These are phyloP conservation scores for Mediolabrus comicus DNA, from an alignment of 108 stramenopile genomes.

Conservation along the genomic window DNA sequence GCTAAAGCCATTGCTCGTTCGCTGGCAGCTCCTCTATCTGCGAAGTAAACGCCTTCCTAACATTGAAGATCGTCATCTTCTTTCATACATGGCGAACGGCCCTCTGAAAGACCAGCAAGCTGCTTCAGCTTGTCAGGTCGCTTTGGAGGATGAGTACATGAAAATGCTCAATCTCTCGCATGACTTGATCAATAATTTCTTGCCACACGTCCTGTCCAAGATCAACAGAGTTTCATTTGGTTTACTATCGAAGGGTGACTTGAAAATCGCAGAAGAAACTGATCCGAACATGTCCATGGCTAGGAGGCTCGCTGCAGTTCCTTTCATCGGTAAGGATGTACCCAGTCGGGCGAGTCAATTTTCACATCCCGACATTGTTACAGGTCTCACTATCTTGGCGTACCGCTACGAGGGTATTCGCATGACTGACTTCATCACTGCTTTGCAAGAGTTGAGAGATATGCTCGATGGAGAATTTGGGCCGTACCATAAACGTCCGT, in stretches of 20 bases:
- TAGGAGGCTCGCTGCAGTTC: constrained; percentile 93
- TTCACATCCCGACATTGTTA: constrained; percentile 98
- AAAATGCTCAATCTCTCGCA: constrained; percentile 97
- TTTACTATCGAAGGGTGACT: constrained; percentile 69
- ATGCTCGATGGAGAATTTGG: constrained; percentile 95
- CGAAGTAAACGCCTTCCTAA: constrained; percentile 85
- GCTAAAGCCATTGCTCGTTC: constrained; percentile 90
- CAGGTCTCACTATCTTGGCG: constrained; percentile 94
- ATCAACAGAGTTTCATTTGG: constrained; percentile 98
- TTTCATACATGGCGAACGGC: constrained; percentile 92
- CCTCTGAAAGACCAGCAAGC: constrained; percentile 73
- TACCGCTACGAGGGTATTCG: constrained; percentile 98
- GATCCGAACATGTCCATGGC: constrained; percentile 89
- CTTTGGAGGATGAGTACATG: constrained; percentile 96
- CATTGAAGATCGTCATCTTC: constrained; percentile 88
- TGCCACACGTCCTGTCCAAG: constrained; percentile 93
- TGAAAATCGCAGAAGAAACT: constrained; percentile 71
- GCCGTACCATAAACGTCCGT: constrained; percentile 93
- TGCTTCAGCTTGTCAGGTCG: constrained; percentile 85
- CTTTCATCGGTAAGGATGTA: constrained; percentile 98
- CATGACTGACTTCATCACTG: constrained; percentile 84
- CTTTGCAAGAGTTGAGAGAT: constrained; percentile 87
- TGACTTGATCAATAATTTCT: constrained; percentile 88
- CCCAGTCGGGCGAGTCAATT: constrained; percentile 97
- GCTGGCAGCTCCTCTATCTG: constrained; percentile 96